A percentile compares a stretch with the other conserved stretches of the same genome.
Evolutionary conservation across 2,329 filamentous ascomycete species (phyloP).

Genomic region (Chlorencoelia australis): DNA sequence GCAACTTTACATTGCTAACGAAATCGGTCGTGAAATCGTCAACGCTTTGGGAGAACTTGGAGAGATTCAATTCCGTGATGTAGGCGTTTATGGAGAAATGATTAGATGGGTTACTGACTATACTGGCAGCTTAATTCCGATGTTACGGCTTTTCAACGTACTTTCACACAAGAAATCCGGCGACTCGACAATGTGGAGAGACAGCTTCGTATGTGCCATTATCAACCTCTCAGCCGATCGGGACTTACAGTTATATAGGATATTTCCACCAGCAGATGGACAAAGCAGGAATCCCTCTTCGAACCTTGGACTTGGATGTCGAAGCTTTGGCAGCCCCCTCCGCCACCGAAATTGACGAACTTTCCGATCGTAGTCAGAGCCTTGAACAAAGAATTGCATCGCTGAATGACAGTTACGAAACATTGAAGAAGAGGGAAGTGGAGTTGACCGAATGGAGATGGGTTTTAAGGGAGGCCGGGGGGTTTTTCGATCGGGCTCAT

Average conservation of each 20-base stretch:
- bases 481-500: slow-evolving; percentile 94
- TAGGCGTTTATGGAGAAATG: slow-evolving; percentile 33
- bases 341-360: slow-evolving; percentile 91
- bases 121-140: slow-evolving; percentile 72
- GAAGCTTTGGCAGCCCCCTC: slow-evolving; percentile 80
- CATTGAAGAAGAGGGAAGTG: slow-evolving; percentile 92
- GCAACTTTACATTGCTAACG: slow-evolving; percentile 98
- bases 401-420: slow-evolving; percentile 97
- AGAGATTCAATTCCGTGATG: slow-evolving; percentile 93
- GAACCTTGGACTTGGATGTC: slow-evolving; percentile 83
- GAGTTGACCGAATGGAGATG: slow-evolving; percentile 97
- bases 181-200: slow-evolving; percentile 96
- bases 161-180: slow-evolving; percentile 95
- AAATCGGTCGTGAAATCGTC: slow-evolving; percentile 96
- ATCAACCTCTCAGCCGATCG: background rate
- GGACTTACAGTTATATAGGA: slow-evolving; percentile 38
- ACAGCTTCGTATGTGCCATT: slow-evolving; percentile 67
- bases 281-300: slow-evolving; percentile 75
- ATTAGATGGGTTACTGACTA: slow-evolving; percentile 13
- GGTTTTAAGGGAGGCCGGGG: slow-evolving; percentile 90
- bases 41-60: slow-evolving; percentile 94
- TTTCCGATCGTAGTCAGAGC: slow-evolving; percentile 83
- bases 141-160: slow-evolving; percentile 88
- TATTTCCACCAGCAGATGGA: slow-evolving; percentile 97
- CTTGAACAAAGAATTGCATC: slow-evolving; percentile 86